Conservation (phyloP, 2,329 filamentous ascomycete genomes). For the Arthrobotrys sphaeroides region DNA sequence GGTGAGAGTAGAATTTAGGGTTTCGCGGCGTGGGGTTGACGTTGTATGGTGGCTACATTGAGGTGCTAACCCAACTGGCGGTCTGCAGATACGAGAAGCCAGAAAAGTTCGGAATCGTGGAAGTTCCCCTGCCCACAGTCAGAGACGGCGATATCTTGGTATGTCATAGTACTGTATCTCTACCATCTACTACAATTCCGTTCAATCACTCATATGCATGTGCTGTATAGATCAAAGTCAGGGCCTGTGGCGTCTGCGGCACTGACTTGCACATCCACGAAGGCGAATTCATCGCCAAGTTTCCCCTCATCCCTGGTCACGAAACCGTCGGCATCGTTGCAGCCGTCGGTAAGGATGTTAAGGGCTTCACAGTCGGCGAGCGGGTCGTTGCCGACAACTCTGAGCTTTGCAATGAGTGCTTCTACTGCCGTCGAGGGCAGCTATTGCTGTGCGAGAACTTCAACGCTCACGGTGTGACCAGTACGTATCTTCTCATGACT, state of each 20-base stretch:
- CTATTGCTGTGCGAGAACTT: slow-evolving; percentile 75
- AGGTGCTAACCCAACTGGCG: slow-evolving; percentile 14
- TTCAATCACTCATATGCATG: neutral
- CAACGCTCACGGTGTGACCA: slow-evolving; percentile 72
- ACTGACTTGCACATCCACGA: slow-evolving; percentile 70
- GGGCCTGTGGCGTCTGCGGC: slow-evolving; percentile 72
- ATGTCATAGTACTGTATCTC: slow-evolving; percentile 51
- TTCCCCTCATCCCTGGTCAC: slow-evolving; percentile 65
- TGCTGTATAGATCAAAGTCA: slow-evolving; percentile 69
- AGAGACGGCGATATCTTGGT: slow-evolving; percentile 70
- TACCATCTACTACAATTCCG: neutral
- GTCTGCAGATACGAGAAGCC: slow-evolving; percentile 69
- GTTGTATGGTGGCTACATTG: neutral
- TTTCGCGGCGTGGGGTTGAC: slow-evolving; percentile 54
- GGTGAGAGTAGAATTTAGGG: neutral
- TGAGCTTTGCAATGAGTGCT: slow-evolving; percentile 76
- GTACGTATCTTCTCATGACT: slow-evolving; percentile 42
- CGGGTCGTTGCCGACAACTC: slow-evolving; percentile 73
- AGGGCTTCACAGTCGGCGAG: slow-evolving; percentile 70
- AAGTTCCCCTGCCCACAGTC: slow-evolving; percentile 70
- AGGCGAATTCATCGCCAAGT: slow-evolving; percentile 72
- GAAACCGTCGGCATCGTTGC: slow-evolving; percentile 74
- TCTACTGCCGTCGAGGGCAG: slow-evolving; percentile 76
- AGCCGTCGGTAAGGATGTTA: slow-evolving; percentile 69
- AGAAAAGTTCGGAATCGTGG: slow-evolving; percentile 70